These are phyloP conservation scores for Micromonas commoda DNA, from an alignment of 139 green algal species.

Conservation along the genomic window DNA sequence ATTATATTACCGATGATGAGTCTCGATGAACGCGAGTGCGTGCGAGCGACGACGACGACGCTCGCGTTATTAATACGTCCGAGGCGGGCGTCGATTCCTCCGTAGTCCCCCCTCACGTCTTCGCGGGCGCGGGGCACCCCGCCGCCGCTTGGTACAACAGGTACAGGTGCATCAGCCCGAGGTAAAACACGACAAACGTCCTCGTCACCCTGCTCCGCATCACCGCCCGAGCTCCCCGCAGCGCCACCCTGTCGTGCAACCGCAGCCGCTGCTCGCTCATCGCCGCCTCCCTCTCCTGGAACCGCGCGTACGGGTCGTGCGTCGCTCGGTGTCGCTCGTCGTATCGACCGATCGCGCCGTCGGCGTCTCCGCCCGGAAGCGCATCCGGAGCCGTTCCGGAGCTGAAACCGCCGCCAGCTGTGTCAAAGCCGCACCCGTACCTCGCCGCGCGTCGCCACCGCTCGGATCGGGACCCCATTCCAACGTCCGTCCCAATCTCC, in stretches of 20 bases:
- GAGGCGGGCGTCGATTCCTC: too few species aligned
- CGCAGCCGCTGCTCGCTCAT: neutral
- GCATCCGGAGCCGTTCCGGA: neutral
- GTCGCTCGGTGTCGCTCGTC: neutral
- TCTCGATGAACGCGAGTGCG: too few species aligned
- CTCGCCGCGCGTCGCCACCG: conserved; percentile 9
- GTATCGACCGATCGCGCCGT: neutral
- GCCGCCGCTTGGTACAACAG: too few species aligned
- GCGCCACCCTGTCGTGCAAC: neutral
- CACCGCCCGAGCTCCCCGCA: neutral
- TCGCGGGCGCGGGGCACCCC: too few species aligned
- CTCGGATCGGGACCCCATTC: neutral
- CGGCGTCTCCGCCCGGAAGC: conserved; percentile 1
- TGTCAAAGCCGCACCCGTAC: neutral
- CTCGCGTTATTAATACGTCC: too few species aligned
- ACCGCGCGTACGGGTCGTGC: neutral
- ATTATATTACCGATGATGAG: too few species aligned
- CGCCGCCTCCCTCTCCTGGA: neutral
- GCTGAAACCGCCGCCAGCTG: neutral
- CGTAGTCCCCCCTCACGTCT: too few species aligned
- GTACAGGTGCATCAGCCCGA: neutral
- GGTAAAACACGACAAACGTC: neutral
- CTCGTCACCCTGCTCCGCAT: neutral
- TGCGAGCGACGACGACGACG: too few species aligned
- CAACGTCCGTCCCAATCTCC: neutral